phyloP scores from a whole-genome alignment of 2,329 filamentous ascomycete species.

The Botryotinia narcissicola region DNA sequence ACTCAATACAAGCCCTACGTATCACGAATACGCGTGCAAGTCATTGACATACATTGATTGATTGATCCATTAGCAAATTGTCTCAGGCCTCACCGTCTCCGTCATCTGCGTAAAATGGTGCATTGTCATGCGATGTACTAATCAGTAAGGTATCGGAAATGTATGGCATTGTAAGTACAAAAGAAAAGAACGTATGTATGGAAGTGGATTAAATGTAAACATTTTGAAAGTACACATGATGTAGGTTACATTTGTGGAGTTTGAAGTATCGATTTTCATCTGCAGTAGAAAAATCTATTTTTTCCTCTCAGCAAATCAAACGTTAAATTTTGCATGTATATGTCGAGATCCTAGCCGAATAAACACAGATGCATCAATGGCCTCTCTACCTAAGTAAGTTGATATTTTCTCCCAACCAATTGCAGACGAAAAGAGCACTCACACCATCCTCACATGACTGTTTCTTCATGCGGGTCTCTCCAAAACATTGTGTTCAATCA shows the following conservation, averaged over 20 bases:
- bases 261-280: conserved; percentile 11
- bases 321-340: not conserved
- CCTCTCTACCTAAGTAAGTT: not conserved
- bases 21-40: not conserved
- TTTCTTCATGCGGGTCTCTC: conserved; percentile 35
- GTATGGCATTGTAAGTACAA: conserved; percentile 9
- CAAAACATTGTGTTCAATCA: conserved; percentile 23
- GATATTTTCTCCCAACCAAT: conserved; percentile 26
- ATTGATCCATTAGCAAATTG: not conserved
- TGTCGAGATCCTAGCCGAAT: conserved; percentile 1
- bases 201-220: conserved; percentile 10
- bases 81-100: conserved; percentile 13
- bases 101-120: conserved; percentile 3
- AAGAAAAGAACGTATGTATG: conserved; percentile 5
- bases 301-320: conserved; percentile 3
- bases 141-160: conserved; percentile 4
- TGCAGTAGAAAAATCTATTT: not conserved
- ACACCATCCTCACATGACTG: conserved; percentile 38
- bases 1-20: not conserved
- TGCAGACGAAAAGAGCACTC: conserved; percentile 26
- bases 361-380: conserved; percentile 15
- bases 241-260: conserved; percentile 18
- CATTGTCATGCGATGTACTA: conserved; percentile 1
- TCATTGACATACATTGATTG: conserved; percentile 4
- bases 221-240: conserved; percentile 17